These are phyloP conservation scores for Wickerhamomyces ciferrii DNA, from an alignment of 805 yeast genomes.

Conservation along the genomic window DNA sequence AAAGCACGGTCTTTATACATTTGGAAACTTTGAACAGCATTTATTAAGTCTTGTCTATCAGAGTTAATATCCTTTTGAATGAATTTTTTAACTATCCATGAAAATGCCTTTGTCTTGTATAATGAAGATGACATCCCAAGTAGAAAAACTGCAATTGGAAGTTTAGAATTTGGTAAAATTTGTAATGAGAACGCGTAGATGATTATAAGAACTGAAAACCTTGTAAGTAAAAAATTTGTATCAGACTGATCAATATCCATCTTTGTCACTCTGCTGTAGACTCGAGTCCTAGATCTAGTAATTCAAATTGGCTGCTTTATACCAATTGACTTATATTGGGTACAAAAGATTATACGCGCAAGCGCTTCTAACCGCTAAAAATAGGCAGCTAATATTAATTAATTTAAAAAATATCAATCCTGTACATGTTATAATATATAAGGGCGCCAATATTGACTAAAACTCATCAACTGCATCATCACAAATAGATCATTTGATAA, in stretches of 20 bases:
- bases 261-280: neutral
- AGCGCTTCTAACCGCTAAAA: too few relatives aligned
- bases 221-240: slow-evolving; percentile 14
- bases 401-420: too few relatives aligned
- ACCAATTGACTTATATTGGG: too few relatives aligned
- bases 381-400: too few relatives aligned
- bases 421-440: too few relatives aligned
- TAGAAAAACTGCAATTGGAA: slow-evolving; percentile 20
- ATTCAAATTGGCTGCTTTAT: neutral
- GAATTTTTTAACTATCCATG: slow-evolving; percentile 16
- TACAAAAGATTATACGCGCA: too few relatives aligned
- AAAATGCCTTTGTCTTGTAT: slow-evolving; percentile 16
- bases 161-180: slow-evolving; percentile 16
- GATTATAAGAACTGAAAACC: slow-evolving; percentile 23
- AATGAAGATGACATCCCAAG: slow-evolving; percentile 25
- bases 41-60: slow-evolving; percentile 23
- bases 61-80: slow-evolving; percentile 14
- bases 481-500: too few relatives aligned
- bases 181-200: slow-evolving; percentile 20
- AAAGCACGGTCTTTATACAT: slow-evolving; percentile 34
- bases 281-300: neutral
- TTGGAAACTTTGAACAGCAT: slow-evolving; percentile 42
- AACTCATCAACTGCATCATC: too few relatives aligned
- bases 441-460: too few relatives aligned
- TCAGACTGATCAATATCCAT: slow-evolving; percentile 1